Percentiles rank a stretch among this genome's conserved stretches.
These are phyloP conservation scores for Fusarium gaditjirri DNA, from an alignment of 2,329 filamentous ascomycete species.

Conservation along the genomic window DNA sequence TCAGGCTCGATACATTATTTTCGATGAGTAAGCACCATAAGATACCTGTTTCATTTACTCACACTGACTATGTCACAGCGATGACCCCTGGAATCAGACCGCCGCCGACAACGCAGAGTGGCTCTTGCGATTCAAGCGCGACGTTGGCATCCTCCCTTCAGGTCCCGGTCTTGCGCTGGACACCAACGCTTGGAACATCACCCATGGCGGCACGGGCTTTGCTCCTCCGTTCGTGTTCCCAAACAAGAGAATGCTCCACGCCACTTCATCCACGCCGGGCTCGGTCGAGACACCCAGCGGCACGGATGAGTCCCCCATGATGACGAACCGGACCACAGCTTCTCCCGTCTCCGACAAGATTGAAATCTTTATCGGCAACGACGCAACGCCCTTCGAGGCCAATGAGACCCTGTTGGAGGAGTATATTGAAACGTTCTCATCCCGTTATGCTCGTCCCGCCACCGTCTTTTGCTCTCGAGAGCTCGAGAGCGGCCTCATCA, in stretches of 20 bases:
- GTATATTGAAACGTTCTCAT: background rate
- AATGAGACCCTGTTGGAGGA: background rate
- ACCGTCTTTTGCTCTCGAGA: background rate
- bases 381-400: background rate
- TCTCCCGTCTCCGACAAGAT: background rate
- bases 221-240: background rate
- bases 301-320: too few species aligned
- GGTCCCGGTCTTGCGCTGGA: background rate
- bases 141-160: background rate
- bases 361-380: background rate
- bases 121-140: background rate
- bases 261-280: fast-evolving
- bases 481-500: fast-evolving
- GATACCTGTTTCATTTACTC: fast-evolving
- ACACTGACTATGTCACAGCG: background rate
- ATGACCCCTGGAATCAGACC: background rate
- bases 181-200: background rate
- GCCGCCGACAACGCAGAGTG: background rate
- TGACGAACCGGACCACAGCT: background rate
- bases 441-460: background rate
- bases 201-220: background rate
- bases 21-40: background rate
- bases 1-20: background rate
- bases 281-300: background rate
- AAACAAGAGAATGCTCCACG: background rate